Evolutionary conservation across 31 red algal species (phyloP).

Genomic region (Bonnemaisonia californica): DNA sequence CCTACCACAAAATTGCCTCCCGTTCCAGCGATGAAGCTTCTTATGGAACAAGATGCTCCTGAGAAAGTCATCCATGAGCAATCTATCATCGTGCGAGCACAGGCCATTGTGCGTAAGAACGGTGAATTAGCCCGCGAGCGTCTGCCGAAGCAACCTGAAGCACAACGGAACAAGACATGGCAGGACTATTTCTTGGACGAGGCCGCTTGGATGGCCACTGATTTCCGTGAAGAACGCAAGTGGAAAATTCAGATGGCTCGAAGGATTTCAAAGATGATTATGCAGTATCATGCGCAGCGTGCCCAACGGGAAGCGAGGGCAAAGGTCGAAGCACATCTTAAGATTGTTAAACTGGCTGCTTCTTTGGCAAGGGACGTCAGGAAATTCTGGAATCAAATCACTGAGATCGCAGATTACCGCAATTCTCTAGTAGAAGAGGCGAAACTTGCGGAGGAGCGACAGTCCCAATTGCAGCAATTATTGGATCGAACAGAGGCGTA

Average conservation of each 20-base stretch:
- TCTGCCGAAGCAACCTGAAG: constrained; percentile 95
- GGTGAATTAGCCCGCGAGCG: constrained; percentile 84
- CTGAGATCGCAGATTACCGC: constrained; percentile 57
- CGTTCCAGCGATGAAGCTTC: constrained; percentile 57
- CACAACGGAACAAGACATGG: constrained; percentile 86
- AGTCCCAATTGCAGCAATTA: constrained; percentile 53
- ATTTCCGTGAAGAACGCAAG: constrained; percentile 93
- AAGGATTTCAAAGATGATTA: constrained; percentile 59
- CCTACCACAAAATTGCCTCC: constrained; percentile 13
- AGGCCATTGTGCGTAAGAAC: constrained; percentile 89
- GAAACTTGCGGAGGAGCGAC: constrained; percentile 37
- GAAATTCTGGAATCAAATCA: constrained; percentile 89
- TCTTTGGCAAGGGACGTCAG: constrained; percentile 71
- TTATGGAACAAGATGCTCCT: constrained; percentile 64
- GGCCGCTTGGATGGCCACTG: constrained; percentile 85
- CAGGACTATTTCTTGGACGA: constrained; percentile 96
- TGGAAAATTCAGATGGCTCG: constrained; percentile 77
- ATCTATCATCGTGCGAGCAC: constrained; percentile 73
- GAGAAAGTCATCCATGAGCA: constrained; percentile 86
- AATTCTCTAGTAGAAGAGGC: constrained; percentile 53
- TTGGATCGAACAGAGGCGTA: constrained; percentile 68
- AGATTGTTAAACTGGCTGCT: constrained; percentile 35
- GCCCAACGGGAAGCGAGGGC: constrained; percentile 53
- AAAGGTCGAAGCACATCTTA: constrained; percentile 45
- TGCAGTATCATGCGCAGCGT: constrained; percentile 60